Conservation (phyloP, 108 stramenopile species). For the Stephanodiscus minutulus region DNA sequence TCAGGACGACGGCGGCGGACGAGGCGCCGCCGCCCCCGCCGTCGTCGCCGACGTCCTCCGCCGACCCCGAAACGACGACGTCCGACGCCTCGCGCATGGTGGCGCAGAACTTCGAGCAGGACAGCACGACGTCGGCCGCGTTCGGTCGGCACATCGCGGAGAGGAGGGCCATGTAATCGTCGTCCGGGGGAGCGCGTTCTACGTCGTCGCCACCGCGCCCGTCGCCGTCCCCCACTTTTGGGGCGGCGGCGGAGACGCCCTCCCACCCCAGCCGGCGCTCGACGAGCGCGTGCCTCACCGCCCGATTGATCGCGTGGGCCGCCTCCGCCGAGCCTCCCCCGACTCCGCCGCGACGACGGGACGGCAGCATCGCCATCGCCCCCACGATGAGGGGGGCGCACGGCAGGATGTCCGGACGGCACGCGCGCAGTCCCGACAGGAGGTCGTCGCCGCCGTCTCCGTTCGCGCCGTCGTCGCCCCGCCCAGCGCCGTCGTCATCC, state of each 20-base stretch:
- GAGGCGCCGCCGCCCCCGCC: neutral
- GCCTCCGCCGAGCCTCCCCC: too few relatives aligned
- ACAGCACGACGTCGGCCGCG: constrained; percentile 44
- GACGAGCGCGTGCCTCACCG: constrained; percentile 27
- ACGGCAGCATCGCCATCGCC: neutral
- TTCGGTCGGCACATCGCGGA: constrained; percentile 34
- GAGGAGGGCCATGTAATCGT: constrained; percentile 30
- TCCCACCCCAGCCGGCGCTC: constrained; percentile 29
- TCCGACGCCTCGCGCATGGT: constrained; percentile 45
- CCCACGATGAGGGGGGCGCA: constrained; percentile 41
- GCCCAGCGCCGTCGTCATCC: constrained; percentile 1
- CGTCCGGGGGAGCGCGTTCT: neutral
- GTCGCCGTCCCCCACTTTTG: neutral
- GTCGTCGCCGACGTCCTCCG: constrained; percentile 7
- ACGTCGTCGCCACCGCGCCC: neutral
- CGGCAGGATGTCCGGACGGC: constrained; percentile 17
- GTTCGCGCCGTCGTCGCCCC: constrained; percentile 2
- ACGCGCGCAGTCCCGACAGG: constrained; percentile 34
- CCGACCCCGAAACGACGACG: constrained; percentile 35
- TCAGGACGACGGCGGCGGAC: neutral
- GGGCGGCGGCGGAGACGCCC: constrained; percentile 23
- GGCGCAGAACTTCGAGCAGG: constrained; percentile 48
- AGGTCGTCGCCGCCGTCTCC: constrained; percentile 19
- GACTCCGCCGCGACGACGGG: too few relatives aligned
- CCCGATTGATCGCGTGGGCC: constrained; percentile 4